Evolutionary conservation across 2,329 filamentous ascomycete species (phyloP).

Genomic region (Trichocomaceae sp.): DNA sequence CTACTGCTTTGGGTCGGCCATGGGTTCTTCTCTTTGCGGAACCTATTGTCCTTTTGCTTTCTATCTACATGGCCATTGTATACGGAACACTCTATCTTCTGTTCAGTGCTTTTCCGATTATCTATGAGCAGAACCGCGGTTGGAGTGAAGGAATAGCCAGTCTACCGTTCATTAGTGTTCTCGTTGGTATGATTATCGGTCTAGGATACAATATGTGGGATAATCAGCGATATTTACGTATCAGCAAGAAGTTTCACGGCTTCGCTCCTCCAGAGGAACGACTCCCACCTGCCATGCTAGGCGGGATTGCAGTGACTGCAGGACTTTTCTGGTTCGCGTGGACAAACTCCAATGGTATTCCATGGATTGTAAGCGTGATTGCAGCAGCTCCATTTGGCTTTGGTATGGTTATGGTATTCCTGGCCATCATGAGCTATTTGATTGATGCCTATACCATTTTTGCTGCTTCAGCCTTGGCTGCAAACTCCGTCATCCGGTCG

Average conservation of each 20-base stretch:
- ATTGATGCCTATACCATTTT: conserved; percentile 53
- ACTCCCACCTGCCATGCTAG: conserved; percentile 53
- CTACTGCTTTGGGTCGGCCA: conserved; percentile 54
- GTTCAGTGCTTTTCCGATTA: conserved; percentile 77
- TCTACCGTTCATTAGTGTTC: conserved; percentile 59
- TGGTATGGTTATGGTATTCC: conserved; percentile 69
- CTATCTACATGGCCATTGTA: conserved; percentile 73
- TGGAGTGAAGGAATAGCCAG: conserved; percentile 74
- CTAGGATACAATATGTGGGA: conserved; percentile 30
- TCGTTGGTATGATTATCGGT: conserved; percentile 42
- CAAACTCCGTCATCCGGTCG: conserved; percentile 72
- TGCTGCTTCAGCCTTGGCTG: conserved; percentile 62
- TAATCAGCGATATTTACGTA: conserved; percentile 1
- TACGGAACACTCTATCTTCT: conserved; percentile 84
- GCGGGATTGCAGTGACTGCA: conserved; percentile 67
- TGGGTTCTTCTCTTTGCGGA: conserved; percentile 74
- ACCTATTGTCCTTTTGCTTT: conserved; percentile 78
- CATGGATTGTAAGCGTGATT: conserved; percentile 71
- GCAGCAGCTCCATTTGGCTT: conserved; percentile 63
- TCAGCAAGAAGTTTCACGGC: neutral
- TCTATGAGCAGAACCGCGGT: conserved; percentile 67
- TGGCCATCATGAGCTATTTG: conserved; percentile 80
- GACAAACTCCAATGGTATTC: conserved; percentile 65
- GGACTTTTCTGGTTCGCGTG: conserved; percentile 86
- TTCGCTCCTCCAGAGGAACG: conserved; percentile 31